Evolutionary conservation across 1,284 basidiomycete species (phyloP), one percentile per base, ranked within the genome.

Genomic region (Fomitopsis schrenkii): DNA sequence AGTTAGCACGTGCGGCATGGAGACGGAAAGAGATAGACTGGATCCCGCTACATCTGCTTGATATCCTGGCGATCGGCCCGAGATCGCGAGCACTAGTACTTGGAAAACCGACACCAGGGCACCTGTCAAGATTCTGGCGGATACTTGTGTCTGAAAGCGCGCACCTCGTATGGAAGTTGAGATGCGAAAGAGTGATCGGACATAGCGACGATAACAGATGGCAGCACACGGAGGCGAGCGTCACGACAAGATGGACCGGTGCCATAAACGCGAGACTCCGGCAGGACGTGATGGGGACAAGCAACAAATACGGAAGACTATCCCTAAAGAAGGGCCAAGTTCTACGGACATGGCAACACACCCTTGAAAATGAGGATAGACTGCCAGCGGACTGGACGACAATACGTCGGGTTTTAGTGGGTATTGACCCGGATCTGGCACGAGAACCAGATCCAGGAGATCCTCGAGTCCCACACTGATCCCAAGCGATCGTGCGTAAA

Each of bases 101-200:
- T n/a, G 44, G 5, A 3, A 4, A 19, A 19, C 35, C 35, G 5
- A 45, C n/a, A 45, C 15, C 7, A 59, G 35, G 68, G 72, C 55
- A 50, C 70, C 2, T 38, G n/a, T n/a, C n/a, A n/a, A n/a, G 44
- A 45, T n/a, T 45, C 2, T 45, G 44, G 44, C 44, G 44, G 9
- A 45, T 45, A 2, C 17, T 45, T 2, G 9, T 45, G 3, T 45
- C 44, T 4, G 44, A 45, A 45, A 8, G n/a, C 7, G 44, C 9
- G 17, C n/a, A 45, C 44, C 44, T 45, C n/a, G 19, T 45, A 19
- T 45, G 44, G 44, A 45, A 45, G 19, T n/a, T 45, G 22, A 17
- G 44, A 45, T 45, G 44, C 22, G 44, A 45, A 19, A 2, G 44
- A 2, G 44, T 45, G 22, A 19, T 45, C 17, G 44, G n/a, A 2